These are phyloP conservation scores for Tolypocladium ovalisporum DNA, from an alignment of 2,329 filamentous ascomycete genomes.

Conservation along the genomic window DNA sequence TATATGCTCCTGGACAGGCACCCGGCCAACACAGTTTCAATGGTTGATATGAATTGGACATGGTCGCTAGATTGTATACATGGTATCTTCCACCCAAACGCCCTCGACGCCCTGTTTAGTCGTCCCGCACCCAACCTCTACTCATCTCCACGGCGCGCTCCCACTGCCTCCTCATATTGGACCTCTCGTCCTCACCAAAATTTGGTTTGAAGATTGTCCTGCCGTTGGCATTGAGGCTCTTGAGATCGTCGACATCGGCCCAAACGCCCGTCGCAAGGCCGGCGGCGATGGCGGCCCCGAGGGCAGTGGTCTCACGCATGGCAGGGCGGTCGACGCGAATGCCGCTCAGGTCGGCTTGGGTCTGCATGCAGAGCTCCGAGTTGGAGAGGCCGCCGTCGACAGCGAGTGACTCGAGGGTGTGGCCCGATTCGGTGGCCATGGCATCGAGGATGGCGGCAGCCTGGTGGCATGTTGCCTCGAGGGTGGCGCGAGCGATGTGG, in stretches of 20 bases:
- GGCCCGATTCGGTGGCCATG: slow-evolving; percentile 78
- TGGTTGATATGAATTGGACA: neutral
- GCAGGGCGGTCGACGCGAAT: slow-evolving; percentile 75
- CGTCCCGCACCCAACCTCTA: slow-evolving; percentile 36
- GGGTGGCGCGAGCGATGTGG: slow-evolving; percentile 78
- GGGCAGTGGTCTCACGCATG: slow-evolving; percentile 84
- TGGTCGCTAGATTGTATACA: neutral
- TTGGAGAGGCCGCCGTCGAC: slow-evolving; percentile 88
- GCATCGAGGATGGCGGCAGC: slow-evolving; percentile 85
- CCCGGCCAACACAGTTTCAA: neutral
- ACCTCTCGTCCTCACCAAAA: slow-evolving; percentile 33
- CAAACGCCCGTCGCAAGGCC: slow-evolving; percentile 76
- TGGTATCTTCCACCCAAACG: neutral
- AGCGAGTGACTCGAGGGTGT: slow-evolving; percentile 62
- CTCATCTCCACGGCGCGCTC: slow-evolving; percentile 49
- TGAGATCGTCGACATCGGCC: slow-evolving; percentile 63
- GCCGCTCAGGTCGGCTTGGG: slow-evolving; percentile 73
- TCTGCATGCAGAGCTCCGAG: slow-evolving; percentile 83
- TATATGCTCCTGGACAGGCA: neutral
- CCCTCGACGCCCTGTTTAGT: neutral
- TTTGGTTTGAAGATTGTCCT: slow-evolving; percentile 60
- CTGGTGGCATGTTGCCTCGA: slow-evolving; percentile 88
- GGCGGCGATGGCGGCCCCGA: slow-evolving; percentile 81
- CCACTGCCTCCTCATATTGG: slow-evolving; percentile 38
- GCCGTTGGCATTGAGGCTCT: slow-evolving; percentile 59